Base-by-base conservation (phyloP, 192 early-diverging fungal genomes). In the Gigaspora rosea region DNA sequence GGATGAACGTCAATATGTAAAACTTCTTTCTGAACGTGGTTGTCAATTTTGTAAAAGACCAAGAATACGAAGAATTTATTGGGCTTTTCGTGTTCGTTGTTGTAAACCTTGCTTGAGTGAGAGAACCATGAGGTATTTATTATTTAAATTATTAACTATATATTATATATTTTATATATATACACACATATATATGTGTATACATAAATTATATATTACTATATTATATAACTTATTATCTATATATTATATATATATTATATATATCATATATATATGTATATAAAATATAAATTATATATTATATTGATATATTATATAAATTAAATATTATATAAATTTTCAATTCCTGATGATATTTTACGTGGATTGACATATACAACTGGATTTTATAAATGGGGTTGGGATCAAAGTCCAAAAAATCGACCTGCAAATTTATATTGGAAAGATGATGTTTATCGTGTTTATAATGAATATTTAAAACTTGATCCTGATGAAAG, bases 91-190 rank as follows among this genome's bases (percentile, higher is more conserved):
- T 20, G 61, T 65, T 18, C 20, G 74, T 54, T 51, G 57, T 65
- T 76, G 74, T 54, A 48, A 51, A 49, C 11, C 16, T 20, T 76
- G 74, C 65, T 35, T 76, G 22, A 63, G 65, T 27, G 49, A 65
- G 11, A 32, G 74, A 66, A 76, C 74, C 16, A 50, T 76, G 16
- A 76, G 73, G 73, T 75, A 64, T 22, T n/a, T n/a, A n/a, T n/a
- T n/a, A n/a, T n/a, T 36, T 64, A 15, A 16, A 35, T 10, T 32
- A 3, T 62, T 0, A 33, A 32, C 13, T 62, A 35, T 13, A 27
- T 35, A 63, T 33, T n/a, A n/a, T n/a, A n/a, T n/a, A n/a, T n/a
- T n/a, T n/a, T n/a, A 33, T 63, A 35, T 5, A 13, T 36, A 18
- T 11, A 12, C 12, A 35, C 32, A 33, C 32, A n/a, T 27, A 27